A percentile compares a stretch with the other conserved stretches of the same genome.
Conservation (phyloP, 1,139 yeast genomes). For the Magnusiomyces sp. region DNA sequence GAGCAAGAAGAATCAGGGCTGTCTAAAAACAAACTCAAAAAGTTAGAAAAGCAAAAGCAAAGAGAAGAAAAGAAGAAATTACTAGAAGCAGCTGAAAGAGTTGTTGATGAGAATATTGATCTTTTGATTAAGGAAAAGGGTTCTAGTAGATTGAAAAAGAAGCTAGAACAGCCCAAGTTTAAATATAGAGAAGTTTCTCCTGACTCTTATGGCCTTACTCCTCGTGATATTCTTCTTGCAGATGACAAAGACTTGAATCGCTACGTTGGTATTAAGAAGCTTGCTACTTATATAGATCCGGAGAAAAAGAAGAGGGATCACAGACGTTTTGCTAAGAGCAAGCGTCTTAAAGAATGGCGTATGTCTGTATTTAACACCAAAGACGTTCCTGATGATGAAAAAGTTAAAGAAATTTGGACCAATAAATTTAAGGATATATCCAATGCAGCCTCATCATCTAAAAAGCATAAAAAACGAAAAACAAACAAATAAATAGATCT, state of each 20-base stretch:
- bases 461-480: background rate
- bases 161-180: conserved; percentile 47
- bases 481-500: background rate
- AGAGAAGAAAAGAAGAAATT: conserved; percentile 57
- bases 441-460: background rate
- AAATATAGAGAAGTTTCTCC: conserved; percentile 93
- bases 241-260: conserved; percentile 79
- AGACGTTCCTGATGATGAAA: conserved; percentile 44
- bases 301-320: conserved; percentile 70
- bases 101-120: conserved; percentile 49
- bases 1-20: conserved; percentile 19
- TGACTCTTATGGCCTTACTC: conserved; percentile 77
- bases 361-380: conserved; percentile 64
- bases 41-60: conserved; percentile 46
- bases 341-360: conserved; percentile 83
- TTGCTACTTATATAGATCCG: conserved; percentile 83
- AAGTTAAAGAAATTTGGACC: conserved; percentile 8
- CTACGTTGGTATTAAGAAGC: conserved; percentile 79
- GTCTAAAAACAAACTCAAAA: conserved; percentile 25
- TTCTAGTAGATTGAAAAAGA: conserved; percentile 14
- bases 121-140: conserved; percentile 27
- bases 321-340: conserved; percentile 75
- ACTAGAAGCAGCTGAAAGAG: conserved; percentile 59
- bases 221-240: conserved; percentile 83
- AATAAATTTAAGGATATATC: background rate